These are phyloP conservation scores for Prunus armeniaca DNA, from an alignment of 306 rosid species.

Conservation along the genomic window DNA sequence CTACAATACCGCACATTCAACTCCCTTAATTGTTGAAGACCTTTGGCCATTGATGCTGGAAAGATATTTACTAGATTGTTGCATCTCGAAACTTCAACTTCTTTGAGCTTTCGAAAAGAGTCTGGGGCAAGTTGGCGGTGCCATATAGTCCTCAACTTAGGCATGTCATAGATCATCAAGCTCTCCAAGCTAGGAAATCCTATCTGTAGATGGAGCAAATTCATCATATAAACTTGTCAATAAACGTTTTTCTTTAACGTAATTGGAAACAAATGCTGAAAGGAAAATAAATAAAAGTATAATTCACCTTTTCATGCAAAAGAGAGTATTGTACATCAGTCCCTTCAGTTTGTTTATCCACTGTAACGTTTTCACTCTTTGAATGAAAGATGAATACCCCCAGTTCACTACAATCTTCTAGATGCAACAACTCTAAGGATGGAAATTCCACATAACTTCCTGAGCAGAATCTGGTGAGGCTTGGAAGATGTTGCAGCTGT, in stretches of 20 bases:
- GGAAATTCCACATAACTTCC: neutral
- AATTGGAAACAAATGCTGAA: neutral
- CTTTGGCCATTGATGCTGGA: conserved; percentile 21
- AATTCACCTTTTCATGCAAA: neutral
- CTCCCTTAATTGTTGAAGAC: conserved; percentile 16
- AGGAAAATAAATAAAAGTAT: neutral
- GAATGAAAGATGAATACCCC: neutral
- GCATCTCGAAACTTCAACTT: neutral
- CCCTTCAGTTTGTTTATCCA: neutral
- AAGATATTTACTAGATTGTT: neutral
- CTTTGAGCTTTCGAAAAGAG: neutral
- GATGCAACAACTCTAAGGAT: fast-evolving
- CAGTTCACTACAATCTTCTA: neutral
- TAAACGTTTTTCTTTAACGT: neutral
- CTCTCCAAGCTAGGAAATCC: neutral
- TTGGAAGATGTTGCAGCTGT: neutral
- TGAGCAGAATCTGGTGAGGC: neutral
- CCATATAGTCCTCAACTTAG: neutral
- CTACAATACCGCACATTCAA: conserved; percentile 17
- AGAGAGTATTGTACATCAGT: neutral
- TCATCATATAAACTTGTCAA: no score
- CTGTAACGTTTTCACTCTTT: neutral
- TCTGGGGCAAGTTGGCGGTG: neutral
- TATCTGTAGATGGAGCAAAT: neutral
- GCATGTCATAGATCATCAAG: neutral